Conservation (phyloP, 139 green algal species). For the Chlamydomonas urium region DNA sequence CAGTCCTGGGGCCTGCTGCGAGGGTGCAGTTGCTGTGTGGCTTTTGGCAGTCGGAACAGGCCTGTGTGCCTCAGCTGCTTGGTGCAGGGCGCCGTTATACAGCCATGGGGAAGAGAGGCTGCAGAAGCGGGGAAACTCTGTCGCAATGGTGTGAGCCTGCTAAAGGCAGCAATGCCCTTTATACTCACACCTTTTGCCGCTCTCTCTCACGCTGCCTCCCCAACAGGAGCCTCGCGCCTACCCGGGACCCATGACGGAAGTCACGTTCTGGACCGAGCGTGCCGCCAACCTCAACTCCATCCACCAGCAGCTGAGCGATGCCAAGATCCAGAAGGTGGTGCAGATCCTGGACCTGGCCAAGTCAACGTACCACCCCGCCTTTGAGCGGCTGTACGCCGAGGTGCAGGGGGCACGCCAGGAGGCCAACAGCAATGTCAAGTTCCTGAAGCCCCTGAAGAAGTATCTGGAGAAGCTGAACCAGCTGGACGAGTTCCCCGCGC, state of each 20-base stretch:
- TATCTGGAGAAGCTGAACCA: constrained; percentile 78
- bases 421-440: constrained; percentile 77
- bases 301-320: constrained; percentile 70
- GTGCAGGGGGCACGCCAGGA: constrained; percentile 46
- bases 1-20: too few species aligned
- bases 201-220: too few species aligned
- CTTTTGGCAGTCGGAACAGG: too few species aligned
- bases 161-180: too few species aligned
- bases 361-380: constrained; percentile 76
- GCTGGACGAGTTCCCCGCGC: constrained; percentile 73
- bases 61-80: too few species aligned
- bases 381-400: constrained; percentile 55
- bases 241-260: constrained; percentile 74
- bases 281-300: constrained; percentile 78
- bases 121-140: too few species aligned
- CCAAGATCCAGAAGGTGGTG: constrained; percentile 68
- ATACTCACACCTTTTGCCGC: too few species aligned
- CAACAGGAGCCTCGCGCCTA: constrained; percentile 44
- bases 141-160: too few species aligned
- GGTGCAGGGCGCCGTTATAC: too few species aligned
- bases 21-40: too few species aligned
- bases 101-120: too few species aligned
- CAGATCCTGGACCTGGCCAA: constrained; percentile 69
- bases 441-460: constrained; percentile 68
- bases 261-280: constrained; percentile 85